phyloP scores from a whole-genome alignment of 306 rosid species.

The Ormosia semicastrata region DNA sequence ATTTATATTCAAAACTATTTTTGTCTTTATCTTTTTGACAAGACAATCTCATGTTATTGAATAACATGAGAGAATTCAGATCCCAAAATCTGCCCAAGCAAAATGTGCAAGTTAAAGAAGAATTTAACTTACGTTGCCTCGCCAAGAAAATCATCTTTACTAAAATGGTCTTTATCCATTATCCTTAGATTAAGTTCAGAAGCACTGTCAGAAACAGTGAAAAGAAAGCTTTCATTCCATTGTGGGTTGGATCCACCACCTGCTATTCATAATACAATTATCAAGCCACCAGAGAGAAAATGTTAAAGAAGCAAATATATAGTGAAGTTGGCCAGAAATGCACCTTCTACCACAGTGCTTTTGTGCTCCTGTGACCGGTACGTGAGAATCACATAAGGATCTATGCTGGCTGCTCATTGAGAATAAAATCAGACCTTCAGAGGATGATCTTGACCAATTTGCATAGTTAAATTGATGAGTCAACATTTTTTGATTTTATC shows the following conservation, averaged over 20 bases:
- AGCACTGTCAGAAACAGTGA: constrained; percentile 39
- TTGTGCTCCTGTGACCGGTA: constrained; percentile 39
- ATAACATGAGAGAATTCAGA: not conserved
- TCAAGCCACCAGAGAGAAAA: not conserved
- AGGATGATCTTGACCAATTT: not conserved
- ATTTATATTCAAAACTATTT: too few species aligned
- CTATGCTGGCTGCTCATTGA: constrained; percentile 34
- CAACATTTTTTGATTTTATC: not conserved
- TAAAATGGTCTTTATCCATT: constrained; percentile 44
- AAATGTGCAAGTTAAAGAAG: not conserved
- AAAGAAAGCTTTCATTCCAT: constrained; percentile 52
- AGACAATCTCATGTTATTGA: too few species aligned
- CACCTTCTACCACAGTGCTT: constrained; percentile 46
- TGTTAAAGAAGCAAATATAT: not conserved
- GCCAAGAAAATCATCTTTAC: constrained; percentile 39
- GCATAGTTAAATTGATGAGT: not conserved
- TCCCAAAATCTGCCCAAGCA: not conserved
- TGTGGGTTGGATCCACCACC: constrained; percentile 45
- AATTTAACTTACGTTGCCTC: constrained; percentile 39
- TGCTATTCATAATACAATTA: constrained; percentile 10
- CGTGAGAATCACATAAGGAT: constrained; percentile 47
- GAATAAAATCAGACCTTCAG: not conserved
- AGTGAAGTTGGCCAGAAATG: not conserved
- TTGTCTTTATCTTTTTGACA: too few species aligned
- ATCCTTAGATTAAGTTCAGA: constrained; percentile 36